Percentiles rank a stretch among this genome's conserved stretches.
Evolutionary conservation across 352 stramenopile species (phyloP).

Genomic region (Phytophthora capsici): DNA sequence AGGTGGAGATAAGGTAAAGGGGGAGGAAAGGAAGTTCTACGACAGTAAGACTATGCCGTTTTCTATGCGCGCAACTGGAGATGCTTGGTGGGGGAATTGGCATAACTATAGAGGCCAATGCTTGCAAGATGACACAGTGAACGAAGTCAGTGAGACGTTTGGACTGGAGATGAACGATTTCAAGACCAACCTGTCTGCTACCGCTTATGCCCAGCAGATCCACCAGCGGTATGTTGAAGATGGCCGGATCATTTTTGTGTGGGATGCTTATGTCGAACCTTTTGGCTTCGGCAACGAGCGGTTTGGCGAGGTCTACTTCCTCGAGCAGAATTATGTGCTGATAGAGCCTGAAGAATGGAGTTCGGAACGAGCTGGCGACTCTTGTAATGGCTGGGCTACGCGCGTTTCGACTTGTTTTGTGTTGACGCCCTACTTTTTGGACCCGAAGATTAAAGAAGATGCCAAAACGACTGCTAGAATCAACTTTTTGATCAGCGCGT

Average conservation of each 20-base stretch:
- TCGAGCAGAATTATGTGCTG: slow-evolving; percentile 69
- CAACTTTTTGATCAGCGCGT: slow-evolving; percentile 49
- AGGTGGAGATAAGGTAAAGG: slow-evolving; percentile 15
- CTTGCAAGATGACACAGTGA: slow-evolving; percentile 36
- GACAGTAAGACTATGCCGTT: slow-evolving; percentile 43
- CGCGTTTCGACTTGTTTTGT: slow-evolving; percentile 60
- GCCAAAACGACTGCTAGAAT: slow-evolving; percentile 38
- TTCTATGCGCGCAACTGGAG: slow-evolving; percentile 30
- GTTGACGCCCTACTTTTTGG: slow-evolving; percentile 49
- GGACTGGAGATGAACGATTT: slow-evolving; percentile 53
- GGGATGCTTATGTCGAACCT: slow-evolving; percentile 56
- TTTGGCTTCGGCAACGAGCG: slow-evolving; percentile 53
- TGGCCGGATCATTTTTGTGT: slow-evolving; percentile 62
- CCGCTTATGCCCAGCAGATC: slow-evolving; percentile 59
- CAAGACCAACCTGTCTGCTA: slow-evolving; percentile 51
- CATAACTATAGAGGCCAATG: slow-evolving; percentile 34
- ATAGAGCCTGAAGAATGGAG: slow-evolving; percentile 41
- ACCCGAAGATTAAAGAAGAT: slow-evolving; percentile 36
- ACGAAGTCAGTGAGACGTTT: slow-evolving; percentile 62
- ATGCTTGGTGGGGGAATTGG: slow-evolving; percentile 46
- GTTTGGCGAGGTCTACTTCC: slow-evolving; percentile 47
- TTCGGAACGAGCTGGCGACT: slow-evolving; percentile 1
- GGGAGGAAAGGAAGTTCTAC: slow-evolving; percentile 45
- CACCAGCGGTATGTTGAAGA: slow-evolving; percentile 56
- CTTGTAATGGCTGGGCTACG: slow-evolving; percentile 28